Evolutionary conservation across 2,329 filamentous ascomycete species (phyloP), one percentile per base, ranked within the genome.

Genomic region (Pseudofabraea citricarpa): DNA sequence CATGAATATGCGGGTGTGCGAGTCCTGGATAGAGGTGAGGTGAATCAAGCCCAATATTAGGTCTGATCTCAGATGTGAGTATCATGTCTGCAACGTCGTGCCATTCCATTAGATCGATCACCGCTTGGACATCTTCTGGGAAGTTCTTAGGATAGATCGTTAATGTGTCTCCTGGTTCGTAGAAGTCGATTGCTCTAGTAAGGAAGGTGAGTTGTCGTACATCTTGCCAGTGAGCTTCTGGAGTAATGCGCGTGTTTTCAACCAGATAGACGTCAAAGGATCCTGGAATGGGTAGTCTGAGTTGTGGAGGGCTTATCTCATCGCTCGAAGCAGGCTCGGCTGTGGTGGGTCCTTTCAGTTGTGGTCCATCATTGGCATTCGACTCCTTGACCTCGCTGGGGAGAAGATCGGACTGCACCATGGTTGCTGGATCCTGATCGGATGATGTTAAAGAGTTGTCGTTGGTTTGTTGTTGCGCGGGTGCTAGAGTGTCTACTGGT

Each of bases 71-170:
- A 40, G 88, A 69, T 10, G 71, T 64, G n/a, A 96, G 70, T 0
- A 75, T 74, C 12, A 60, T 63, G 59, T 97, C 88, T 15, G 90
- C 90, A 7, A 89, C 67, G 1, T 72, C 62, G 6, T 74, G 69
- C 90, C 93, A 97, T 4, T 67, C 73, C 86, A 95, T 93, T 36
- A 90, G 73, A 4, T 78, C 65, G 46, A 97, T 82, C 43, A 98
- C 75, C 18, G 75, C 71, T 41, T 90, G 70, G n/a, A 93, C 90
- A 56, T 97, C 90, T 6, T 73, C 67, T 0, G 85, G 74, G 49
- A 89, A 90, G 63, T 96, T 97, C 60, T 91, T 91, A 4, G 93
- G 91, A 47, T 85, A 90, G 15, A 98, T 77, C 5, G 83, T 81
- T 6, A 95, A 69, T 19, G 87, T 84, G 55, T 95, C 87, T 5